These are phyloP conservation scores for Kluyveromyces nonfermentans DNA, from an alignment of 805 yeast species.

Conservation along the genomic window DNA sequence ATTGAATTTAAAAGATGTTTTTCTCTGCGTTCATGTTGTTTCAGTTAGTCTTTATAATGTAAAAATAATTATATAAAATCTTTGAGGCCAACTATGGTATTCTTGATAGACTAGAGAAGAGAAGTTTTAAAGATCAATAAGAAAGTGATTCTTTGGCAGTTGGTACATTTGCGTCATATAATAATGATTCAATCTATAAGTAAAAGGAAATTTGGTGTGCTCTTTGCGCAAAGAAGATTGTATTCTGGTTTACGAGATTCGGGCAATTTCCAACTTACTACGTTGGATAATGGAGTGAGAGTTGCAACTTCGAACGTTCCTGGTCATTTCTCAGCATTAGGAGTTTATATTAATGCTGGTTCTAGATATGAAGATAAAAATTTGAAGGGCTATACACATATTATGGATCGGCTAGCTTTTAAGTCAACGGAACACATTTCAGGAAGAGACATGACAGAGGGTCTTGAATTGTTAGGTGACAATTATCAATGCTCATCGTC, in stretches of 20 bases:
- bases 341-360: conserved; percentile 85
- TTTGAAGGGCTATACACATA: conserved; percentile 69
- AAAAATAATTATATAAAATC: neutral
- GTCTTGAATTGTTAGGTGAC: conserved; percentile 77
- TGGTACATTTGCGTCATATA: too few species aligned
- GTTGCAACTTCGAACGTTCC: conserved; percentile 81
- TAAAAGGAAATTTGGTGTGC: neutral
- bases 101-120: neutral
- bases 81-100: neutral
- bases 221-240: conserved; percentile 6
- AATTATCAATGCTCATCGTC: conserved; percentile 89
- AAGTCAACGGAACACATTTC: conserved; percentile 51
- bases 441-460: conserved; percentile 65
- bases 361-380: conserved; percentile 63
- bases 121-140: too few species aligned
- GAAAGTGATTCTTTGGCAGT: too few species aligned
- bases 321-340: conserved; percentile 85
- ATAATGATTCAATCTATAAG: neutral
- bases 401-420: conserved; percentile 80
- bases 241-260: conserved; percentile 16
- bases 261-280: conserved; percentile 25
- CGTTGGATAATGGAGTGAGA: conserved; percentile 65
- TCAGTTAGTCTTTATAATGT: neutral
- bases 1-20: too few species aligned
- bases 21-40: too few species aligned